Evolutionary conservation across 2,329 filamentous ascomycete species (phyloP).

Genomic region (Rhynchosporium agropyri): DNA sequence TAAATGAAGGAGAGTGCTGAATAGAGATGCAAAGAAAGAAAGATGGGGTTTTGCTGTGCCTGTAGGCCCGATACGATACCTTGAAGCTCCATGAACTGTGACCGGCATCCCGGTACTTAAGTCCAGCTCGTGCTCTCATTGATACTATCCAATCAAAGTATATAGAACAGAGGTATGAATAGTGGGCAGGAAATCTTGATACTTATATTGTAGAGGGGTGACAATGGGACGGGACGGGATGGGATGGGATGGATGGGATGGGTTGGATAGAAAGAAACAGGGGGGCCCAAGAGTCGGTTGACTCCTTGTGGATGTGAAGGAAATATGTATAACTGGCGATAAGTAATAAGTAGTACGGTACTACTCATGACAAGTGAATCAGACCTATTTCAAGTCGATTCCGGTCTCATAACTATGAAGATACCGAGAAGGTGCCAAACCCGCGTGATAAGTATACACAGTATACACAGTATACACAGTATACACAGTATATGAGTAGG

Average conservation of each 20-base stretch:
- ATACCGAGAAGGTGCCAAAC: too few species aligned
- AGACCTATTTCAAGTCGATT: too few species aligned
- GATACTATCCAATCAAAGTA: slow-evolving; percentile 15
- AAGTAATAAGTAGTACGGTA: background rate
- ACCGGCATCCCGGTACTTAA: background rate
- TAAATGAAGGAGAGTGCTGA: background rate
- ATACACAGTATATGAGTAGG: too few species aligned
- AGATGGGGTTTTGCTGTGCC: background rate
- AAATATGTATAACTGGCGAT: background rate
- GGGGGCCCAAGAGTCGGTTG: slow-evolving; percentile 7
- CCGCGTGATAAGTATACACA: too few species aligned
- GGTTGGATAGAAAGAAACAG: background rate
- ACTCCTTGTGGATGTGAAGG: background rate
- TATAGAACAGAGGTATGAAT: too few species aligned
- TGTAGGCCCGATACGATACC: too few species aligned
- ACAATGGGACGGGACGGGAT: too few species aligned
- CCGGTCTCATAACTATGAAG: too few species aligned
- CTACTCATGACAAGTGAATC: background rate
- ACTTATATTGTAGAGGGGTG: too few species aligned
- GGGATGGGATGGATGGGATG: too few species aligned
- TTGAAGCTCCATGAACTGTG: background rate
- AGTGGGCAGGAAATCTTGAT: too few species aligned
- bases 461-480: too few species aligned
- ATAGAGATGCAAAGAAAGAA: background rate
- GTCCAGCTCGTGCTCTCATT: background rate